These are phyloP conservation scores for Penicillium canariense DNA, from an alignment of 495 filamentous ascomycete species.

Conservation along the genomic window DNA sequence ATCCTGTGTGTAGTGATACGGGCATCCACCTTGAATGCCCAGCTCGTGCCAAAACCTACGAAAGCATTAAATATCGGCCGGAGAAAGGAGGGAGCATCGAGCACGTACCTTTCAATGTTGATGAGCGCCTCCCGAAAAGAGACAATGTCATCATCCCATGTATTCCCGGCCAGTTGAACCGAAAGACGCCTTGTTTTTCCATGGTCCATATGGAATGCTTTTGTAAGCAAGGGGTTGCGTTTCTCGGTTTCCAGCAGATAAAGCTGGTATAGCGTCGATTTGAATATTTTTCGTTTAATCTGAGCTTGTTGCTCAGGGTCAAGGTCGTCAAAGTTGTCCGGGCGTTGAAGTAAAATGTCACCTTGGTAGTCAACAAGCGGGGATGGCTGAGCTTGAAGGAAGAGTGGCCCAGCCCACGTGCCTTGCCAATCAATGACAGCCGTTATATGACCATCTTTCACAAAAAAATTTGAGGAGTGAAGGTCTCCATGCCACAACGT, in stretches of 20 bases:
- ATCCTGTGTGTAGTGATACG: constrained; percentile 31
- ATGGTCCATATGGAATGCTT: constrained; percentile 26
- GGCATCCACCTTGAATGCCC: constrained; percentile 23
- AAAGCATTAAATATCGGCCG: too few species aligned
- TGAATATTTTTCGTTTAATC: constrained; percentile 27
- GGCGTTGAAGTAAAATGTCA: constrained; percentile 22
- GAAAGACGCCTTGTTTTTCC: constrained; percentile 30
- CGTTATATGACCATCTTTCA: constrained; percentile 26
- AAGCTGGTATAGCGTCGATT: constrained; percentile 28
- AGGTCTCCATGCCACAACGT: constrained; percentile 39
- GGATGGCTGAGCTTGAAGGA: constrained; percentile 28
- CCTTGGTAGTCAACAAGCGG: constrained; percentile 33
- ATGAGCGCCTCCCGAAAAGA: constrained; percentile 31
- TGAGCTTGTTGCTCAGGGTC: constrained; percentile 22
- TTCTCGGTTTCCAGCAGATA: constrained; percentile 26
- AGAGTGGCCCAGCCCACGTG: constrained; percentile 31
- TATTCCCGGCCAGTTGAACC: constrained; percentile 27
- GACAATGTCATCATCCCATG: constrained; percentile 38
- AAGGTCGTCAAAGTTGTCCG: constrained; percentile 25
- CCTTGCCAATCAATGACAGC: constrained; percentile 39
- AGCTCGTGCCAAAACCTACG: constrained; percentile 30
- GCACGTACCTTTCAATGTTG: constrained; percentile 25
- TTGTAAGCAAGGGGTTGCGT: constrained; percentile 18
- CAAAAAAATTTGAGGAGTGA: constrained; percentile 39
- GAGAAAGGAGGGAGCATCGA: too few species aligned